A percentile compares a stretch with the other conserved stretches of the same genome.
These are phyloP conservation scores for Abrus pulchellus DNA, from an alignment of 306 rosid species.

Conservation along the genomic window DNA sequence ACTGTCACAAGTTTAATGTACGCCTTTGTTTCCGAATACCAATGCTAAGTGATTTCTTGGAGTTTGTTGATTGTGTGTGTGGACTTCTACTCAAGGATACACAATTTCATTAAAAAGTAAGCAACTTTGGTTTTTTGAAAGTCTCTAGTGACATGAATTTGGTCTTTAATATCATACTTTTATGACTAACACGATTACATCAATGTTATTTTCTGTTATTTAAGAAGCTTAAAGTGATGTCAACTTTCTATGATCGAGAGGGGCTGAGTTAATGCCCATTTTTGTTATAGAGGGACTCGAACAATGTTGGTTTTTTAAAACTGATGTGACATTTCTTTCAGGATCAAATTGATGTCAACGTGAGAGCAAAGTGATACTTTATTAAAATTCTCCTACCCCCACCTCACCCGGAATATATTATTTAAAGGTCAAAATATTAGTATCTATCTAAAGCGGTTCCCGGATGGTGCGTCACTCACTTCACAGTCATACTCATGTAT, in stretches of 20 bases:
- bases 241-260: neutral
- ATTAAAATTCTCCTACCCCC: neutral
- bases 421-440: conserved; percentile 15
- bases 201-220: neutral
- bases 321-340: neutral
- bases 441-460: conserved; percentile 14
- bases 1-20: neutral
- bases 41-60: neutral
- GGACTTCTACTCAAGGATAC: neutral
- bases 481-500: neutral
- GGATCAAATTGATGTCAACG: neutral
- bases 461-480: neutral
- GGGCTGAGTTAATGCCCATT: neutral
- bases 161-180: conserved; percentile 8
- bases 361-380: neutral
- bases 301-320: neutral
- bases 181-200: neutral
- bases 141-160: neutral
- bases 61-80: neutral
- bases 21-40: neutral
- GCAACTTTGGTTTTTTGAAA: neutral
- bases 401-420: neutral
- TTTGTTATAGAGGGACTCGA: neutral
- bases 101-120: conserved; percentile 7
- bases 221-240: neutral